Evolutionary conservation across 1,284 basidiomycete species (phyloP).

Genomic region (Ganoderma sinense): DNA sequence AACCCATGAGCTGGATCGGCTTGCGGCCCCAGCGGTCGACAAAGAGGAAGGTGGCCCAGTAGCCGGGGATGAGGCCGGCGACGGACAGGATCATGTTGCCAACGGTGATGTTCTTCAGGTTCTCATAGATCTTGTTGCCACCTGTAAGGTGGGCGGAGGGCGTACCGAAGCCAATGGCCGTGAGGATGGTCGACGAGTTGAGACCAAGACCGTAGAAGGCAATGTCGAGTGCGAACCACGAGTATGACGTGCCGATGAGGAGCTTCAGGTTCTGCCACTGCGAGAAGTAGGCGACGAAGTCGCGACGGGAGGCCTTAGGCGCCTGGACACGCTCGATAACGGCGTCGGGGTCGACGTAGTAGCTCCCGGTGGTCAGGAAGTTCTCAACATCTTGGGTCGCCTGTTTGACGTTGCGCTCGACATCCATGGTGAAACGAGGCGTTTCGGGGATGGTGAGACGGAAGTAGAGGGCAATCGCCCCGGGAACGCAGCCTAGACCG

Average conservation of each 20-base stretch:
- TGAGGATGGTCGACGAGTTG: conserved; percentile 74
- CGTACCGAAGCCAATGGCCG: conserved; percentile 57
- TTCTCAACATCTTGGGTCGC: conserved; percentile 74
- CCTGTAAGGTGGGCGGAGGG: conserved; percentile 52
- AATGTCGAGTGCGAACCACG: conserved; percentile 78
- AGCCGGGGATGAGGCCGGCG: conserved; percentile 40
- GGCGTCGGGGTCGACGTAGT: conserved; percentile 63
- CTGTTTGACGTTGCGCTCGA: conserved; percentile 84
- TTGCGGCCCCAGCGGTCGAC: conserved; percentile 40
- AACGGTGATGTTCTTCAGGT: conserved; percentile 35
- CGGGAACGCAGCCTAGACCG: conserved; percentile 76
- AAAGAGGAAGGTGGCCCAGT: conserved; percentile 38
- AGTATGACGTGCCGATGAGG: conserved; percentile 57
- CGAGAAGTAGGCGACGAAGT: conserved; percentile 70
- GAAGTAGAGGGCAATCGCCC: conserved; percentile 74
- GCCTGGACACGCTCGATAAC: conserved; percentile 65
- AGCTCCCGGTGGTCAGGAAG: conserved; percentile 63
- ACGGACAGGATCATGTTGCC: conserved; percentile 40
- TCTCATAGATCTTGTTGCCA: conserved; percentile 49
- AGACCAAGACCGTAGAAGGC: conserved; percentile 86
- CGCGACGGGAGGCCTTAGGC: conserved; percentile 67
- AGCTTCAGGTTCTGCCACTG: conserved; percentile 70
- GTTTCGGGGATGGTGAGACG: conserved; percentile 83
- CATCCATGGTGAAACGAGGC: conserved; percentile 90
- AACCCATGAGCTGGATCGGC: conserved; percentile 51